Conservation (phyloP, 139 green algal genomes). For the Gonium pectorale region DNA sequence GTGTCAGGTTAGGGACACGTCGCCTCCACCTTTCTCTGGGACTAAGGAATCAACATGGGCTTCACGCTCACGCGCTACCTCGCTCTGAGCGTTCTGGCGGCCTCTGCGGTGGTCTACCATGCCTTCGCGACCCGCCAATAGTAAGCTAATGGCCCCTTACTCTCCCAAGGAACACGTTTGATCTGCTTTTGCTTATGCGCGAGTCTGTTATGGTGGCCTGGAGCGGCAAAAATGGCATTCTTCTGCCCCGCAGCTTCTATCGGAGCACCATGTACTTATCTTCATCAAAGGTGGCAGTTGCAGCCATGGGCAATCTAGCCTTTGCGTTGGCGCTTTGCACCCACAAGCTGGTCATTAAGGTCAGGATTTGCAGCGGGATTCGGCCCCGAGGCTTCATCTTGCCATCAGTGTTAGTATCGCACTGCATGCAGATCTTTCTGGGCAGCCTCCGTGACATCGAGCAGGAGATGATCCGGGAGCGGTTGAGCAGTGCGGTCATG, state of each 20-base stretch:
- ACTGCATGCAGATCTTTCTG: conserved; percentile 93
- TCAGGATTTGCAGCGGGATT: conserved; percentile 24
- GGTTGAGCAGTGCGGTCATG: conserved; percentile 88
- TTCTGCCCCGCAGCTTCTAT: conserved; percentile 87
- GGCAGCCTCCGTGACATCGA: conserved; percentile 93
- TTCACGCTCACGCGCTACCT: conserved; percentile 74
- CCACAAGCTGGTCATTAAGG: conserved; percentile 84
- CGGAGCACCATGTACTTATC: conserved; percentile 91
- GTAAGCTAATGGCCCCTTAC: too few relatives aligned
- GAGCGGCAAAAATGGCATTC: neutral
- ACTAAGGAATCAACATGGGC: conserved; percentile 53
- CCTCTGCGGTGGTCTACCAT: conserved; percentile 86
- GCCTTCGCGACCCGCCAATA: conserved; percentile 92
- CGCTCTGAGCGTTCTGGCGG: conserved; percentile 57
- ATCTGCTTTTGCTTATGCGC: neutral
- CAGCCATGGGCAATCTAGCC: conserved; percentile 92
- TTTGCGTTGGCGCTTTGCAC: conserved; percentile 85
- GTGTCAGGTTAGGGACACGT: too few relatives aligned
- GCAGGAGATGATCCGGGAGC: conserved; percentile 94
- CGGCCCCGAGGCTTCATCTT: too few relatives aligned
- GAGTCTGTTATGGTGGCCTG: neutral
- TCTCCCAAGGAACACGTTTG: neutral
- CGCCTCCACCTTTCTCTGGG: too few relatives aligned
- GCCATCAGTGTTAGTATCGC: too few relatives aligned
- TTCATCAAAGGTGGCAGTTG: conserved; percentile 93